Percentiles rank a stretch among this genome's conserved stretches.
Evolutionary conservation across 2,329 filamentous ascomycete genomes (phyloP).

Genomic region (Geosmithia putterillii): DNA sequence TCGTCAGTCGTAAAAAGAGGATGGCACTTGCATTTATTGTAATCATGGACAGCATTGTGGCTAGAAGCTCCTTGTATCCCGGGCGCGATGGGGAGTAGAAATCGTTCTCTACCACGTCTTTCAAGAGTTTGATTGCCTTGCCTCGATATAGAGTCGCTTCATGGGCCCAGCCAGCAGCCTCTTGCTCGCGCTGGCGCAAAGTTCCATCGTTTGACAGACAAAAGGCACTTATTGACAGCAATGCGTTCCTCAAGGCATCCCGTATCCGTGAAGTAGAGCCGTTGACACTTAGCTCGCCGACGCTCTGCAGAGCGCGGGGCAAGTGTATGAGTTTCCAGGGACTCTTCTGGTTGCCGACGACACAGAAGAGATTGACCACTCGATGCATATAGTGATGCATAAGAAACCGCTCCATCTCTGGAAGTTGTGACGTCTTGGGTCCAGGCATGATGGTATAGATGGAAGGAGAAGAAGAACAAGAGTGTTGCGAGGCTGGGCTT

Average conservation of each 20-base stretch:
- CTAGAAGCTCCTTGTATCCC: conserved; percentile 14
- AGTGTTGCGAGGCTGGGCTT: background rate
- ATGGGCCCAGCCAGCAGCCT: conserved; percentile 7
- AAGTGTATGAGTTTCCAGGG: conserved; percentile 15
- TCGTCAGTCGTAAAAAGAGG: background rate
- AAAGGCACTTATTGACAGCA: conserved; percentile 13
- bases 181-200: conserved; percentile 4
- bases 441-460: background rate
- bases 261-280: conserved; percentile 10
- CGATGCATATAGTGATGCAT: conserved; percentile 11
- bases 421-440: conserved; percentile 1
- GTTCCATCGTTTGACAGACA: conserved; percentile 10
- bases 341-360: conserved; percentile 12
- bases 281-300: conserved; percentile 10
- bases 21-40: conserved; percentile 10
- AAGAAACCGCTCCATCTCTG: conserved; percentile 9
- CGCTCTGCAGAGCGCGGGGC: conserved; percentile 10
- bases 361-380: conserved; percentile 12
- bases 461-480: background rate
- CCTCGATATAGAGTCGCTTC: conserved; percentile 5
- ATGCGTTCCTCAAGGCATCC: conserved; percentile 9
- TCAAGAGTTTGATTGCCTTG: conserved; percentile 9
- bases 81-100: conserved; percentile 4
- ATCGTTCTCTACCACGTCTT: conserved; percentile 9
- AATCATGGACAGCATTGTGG: conserved; percentile 15